These are phyloP conservation scores for Malus orientalis DNA, from an alignment of 306 rosid genomes.

Conservation along the genomic window DNA sequence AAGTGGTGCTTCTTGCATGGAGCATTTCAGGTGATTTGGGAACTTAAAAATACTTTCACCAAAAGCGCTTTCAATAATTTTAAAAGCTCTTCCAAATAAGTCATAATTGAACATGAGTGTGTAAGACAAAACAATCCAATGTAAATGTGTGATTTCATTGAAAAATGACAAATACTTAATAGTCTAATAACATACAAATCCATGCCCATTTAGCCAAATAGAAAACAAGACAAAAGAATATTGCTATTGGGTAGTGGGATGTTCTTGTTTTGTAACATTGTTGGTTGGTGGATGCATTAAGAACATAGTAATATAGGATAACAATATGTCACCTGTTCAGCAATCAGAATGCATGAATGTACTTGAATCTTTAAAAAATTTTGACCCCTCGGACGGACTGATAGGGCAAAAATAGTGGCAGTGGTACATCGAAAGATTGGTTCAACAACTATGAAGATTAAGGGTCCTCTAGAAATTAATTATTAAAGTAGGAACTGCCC, in stretches of 20 bases:
- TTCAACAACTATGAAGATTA: slow-evolving; percentile 10
- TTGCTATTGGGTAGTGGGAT: not conserved
- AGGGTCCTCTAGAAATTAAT: slow-evolving; percentile 3
- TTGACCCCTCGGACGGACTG: not conserved
- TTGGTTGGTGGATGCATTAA: slow-evolving; percentile 10
- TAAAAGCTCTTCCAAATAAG: too few species aligned
- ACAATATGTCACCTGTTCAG: not conserved
- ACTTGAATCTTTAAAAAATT: not conserved
- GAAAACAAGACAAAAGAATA: not conserved
- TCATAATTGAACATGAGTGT: too few species aligned
- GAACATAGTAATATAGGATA: not conserved
- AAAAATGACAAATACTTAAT: not conserved
- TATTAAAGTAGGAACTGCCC: slow-evolving; percentile 8
- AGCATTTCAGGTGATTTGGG: too few species aligned
- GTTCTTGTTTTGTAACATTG: not conserved
- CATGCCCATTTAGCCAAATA: not conserved
- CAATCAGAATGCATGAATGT: not conserved
- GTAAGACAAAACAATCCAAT: too few species aligned
- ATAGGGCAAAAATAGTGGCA: not conserved
- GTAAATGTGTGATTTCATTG: not conserved
- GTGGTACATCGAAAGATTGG: slow-evolving; percentile 2
- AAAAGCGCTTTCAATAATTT: too few species aligned
- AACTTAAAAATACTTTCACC: too few species aligned
- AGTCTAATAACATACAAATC: not conserved
- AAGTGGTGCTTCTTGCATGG: too few species aligned